Base-by-base conservation (phyloP, 148 eudicot species). In the Tetragonia tetragonoides region DNA sequence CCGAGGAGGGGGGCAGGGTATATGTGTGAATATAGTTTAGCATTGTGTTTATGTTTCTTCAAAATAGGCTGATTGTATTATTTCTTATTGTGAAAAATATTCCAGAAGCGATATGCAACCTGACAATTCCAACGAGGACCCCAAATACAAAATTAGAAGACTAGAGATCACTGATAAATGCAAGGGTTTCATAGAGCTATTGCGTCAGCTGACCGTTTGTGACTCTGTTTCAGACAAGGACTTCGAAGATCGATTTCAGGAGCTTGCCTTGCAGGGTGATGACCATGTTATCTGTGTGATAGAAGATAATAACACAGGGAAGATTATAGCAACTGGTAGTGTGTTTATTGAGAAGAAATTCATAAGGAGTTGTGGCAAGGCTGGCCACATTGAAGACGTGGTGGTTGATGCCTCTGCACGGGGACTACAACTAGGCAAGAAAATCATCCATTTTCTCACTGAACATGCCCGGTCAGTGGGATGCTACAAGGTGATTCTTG, bases 401-500 rank as follows among this genome's bases (percentile, higher is more conserved):
- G 97, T 95, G 17, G 96, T 92, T 4, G 96, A 92, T 83, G 79
- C 90, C 5, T 82, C 59, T 75, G 85, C 85, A 18, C 80, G 97
- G 34, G 93, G 97, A 15, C 42, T 86, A 89, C 88, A 95, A 16
- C 73, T 95, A 53, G 99, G 99, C 24, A 92, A 92, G 87, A 95
- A 85, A 73, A 73, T 95, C 4, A 68, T 92, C 7, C 85, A 47
- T 40, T 95, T 84, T 71, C 91, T 95, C 17, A 70, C 80, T 0
- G 89, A 88, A 37, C 97, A 95, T 80, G 92, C 96, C 24, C 75
- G 24, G 56, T 76, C 84, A 10, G 81, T 44, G 84, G 99, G 96
- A 65, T 95, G 99, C 77, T 95, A 95, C 81, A 95, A 95, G 86
- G 99, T 95, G 78, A 91, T 95, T 70, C 96, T 95, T 77, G 94